Percentiles rank a stretch among this genome's conserved stretches.
Conservation (phyloP, 2,329 filamentous ascomycete genomes). For the Colletotrichum paranaense region DNA sequence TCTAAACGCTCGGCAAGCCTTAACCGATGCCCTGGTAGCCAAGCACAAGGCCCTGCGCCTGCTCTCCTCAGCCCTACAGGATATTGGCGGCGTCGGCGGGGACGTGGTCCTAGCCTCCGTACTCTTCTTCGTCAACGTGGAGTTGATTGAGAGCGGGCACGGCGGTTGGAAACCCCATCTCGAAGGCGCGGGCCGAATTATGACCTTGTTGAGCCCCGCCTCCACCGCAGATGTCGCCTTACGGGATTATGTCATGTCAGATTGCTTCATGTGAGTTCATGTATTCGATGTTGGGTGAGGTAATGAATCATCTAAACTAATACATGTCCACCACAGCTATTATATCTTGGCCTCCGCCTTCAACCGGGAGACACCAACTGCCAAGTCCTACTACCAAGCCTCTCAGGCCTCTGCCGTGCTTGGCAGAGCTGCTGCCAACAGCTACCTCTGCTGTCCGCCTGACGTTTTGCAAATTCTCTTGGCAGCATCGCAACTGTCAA, state of each 20-base stretch:
- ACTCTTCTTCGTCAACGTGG: conserved; percentile 62
- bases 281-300: neutral
- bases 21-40: conserved; percentile 57
- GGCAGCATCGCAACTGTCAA: conserved; percentile 53
- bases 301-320: conserved; percentile 17
- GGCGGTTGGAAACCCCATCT: conserved; percentile 60
- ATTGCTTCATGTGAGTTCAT: conserved; percentile 56
- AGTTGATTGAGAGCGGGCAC: conserved; percentile 61
- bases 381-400: conserved; percentile 48
- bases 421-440: conserved; percentile 53
- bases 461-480: conserved; percentile 57
- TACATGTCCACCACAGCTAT: conserved; percentile 46
- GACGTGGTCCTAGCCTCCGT: conserved; percentile 58
- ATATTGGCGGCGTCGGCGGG: conserved; percentile 46
- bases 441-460: conserved; percentile 60
- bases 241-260: conserved; percentile 58
- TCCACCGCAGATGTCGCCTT: conserved; percentile 48
- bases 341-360: conserved; percentile 59
- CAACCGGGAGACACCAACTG: conserved; percentile 44
- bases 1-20: conserved; percentile 42
- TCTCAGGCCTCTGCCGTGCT: conserved; percentile 52
- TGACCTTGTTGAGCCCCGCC: conserved; percentile 51
- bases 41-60: conserved; percentile 57
- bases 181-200: conserved; percentile 57
- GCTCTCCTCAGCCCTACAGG: conserved; percentile 52